Evolutionary conservation across 2,329 filamentous ascomycete genomes (phyloP), one percentile per base, ranked within the genome.

Genomic region (Albifimbria verrucaria): DNA sequence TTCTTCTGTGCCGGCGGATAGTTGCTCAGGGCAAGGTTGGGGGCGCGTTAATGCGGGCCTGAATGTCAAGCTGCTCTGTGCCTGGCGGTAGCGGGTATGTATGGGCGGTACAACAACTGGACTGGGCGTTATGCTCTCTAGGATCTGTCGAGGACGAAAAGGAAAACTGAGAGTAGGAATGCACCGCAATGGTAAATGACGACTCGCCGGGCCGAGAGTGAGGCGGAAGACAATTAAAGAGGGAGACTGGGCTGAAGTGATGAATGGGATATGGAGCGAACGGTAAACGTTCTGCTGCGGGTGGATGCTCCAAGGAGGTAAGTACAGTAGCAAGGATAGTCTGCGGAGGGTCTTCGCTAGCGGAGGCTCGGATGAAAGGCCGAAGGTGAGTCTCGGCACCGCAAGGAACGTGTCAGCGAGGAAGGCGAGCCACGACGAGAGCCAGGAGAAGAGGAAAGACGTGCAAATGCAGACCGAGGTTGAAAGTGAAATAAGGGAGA

Each of bases 321-420:
- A n/a, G n/a, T n/a, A n/a, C n/a, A n/a, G n/a, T n/a, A 54, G 49
- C 51, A 50, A 50, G 50, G 48, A 49, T 48, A 61, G 57, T 53
- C 48, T 57, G 52, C 54, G 51, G 23, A 53, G 32, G 32, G 32
- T 39, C 18, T n/a, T 39, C 32, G 32, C 32, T 39, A 39, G 32
- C 18, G 32, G 32, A 12, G 18, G 32, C 6, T n/a, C 15, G 26
- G 26, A 15, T 36, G 10, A 36, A 36, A 36, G n/a, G 28, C 28
- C 28, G 28, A 36, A 36, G 28, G n/a, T n/a, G n/a, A n/a, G n/a
- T n/a, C n/a, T n/a, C n/a, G n/a, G n/a, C n/a, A n/a, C n/a, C n/a
- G n/a, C n/a, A n/a, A n/a, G 28, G 28, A n/a, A 9, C n/a, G 28
- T 36, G n/a, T 36, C 20, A 45, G 43, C 20, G 21, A 45, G 24